These are phyloP conservation scores for Drechslerella stenobrocha DNA, from an alignment of 2,329 filamentous ascomycete genomes.

Conservation along the genomic window DNA sequence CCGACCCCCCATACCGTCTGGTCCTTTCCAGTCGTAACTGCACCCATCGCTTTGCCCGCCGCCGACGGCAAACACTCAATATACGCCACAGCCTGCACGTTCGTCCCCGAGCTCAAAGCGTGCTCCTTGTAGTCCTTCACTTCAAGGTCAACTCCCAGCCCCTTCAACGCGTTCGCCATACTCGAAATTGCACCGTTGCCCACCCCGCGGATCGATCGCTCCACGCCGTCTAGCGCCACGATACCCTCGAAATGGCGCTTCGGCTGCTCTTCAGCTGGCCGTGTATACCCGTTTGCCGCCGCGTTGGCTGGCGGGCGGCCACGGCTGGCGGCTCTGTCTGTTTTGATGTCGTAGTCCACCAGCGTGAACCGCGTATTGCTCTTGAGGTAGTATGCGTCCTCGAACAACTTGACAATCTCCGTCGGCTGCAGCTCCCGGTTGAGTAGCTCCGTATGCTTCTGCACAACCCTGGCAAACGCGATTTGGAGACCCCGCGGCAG, in stretches of 20 bases:
- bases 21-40: conserved; percentile 65
- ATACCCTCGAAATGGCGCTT: conserved; percentile 72
- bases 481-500: conserved; percentile 89
- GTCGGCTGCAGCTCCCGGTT: conserved; percentile 79
- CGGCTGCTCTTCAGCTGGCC: conserved; percentile 64
- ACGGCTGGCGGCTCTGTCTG: conserved; percentile 72
- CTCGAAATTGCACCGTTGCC: conserved; percentile 91
- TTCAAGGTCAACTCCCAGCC: conserved; percentile 81
- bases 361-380: conserved; percentile 72
- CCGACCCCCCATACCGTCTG: conserved; percentile 86
- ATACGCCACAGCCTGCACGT: conserved; percentile 92
- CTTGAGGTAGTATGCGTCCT: conserved; percentile 85
- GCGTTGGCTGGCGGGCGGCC: conserved; percentile 67
- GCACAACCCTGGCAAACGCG: conserved; percentile 85
- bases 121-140: conserved; percentile 97
- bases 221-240: conserved; percentile 75
- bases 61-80: conserved; percentile 69
- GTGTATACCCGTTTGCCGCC: conserved; percentile 24
- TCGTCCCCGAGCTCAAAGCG: conserved; percentile 76
- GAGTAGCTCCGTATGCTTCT: conserved; percentile 75
- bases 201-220: conserved; percentile 75
- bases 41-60: conserved; percentile 10
- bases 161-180: conserved; percentile 76
- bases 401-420: conserved; percentile 87
- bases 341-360: conserved; percentile 86